phyloP scores from a whole-genome alignment of 768 basidiomycete species.

The Trichaptum fuscoviolaceum region DNA sequence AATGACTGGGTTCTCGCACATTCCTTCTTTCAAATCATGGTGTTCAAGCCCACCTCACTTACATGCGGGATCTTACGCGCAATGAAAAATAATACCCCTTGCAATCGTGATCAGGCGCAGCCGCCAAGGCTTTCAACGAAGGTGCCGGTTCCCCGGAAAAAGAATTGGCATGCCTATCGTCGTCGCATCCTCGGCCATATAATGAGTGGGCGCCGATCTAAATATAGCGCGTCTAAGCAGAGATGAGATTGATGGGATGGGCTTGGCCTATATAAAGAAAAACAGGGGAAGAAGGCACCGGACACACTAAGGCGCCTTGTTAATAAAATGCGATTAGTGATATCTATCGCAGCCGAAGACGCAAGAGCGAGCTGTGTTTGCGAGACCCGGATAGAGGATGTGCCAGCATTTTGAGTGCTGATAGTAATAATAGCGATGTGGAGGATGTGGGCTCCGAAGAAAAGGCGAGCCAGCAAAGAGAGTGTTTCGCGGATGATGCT shows the following conservation, averaged over 20 bases:
- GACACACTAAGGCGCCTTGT: neutral
- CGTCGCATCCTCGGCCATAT: neutral
- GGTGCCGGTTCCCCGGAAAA: neutral
- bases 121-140: neutral
- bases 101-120: neutral
- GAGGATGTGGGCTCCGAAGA: neutral
- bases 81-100: too few species aligned
- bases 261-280: slow-evolving; percentile 1
- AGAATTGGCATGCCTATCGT: neutral
- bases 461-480: neutral
- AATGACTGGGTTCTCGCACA: neutral
- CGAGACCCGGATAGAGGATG: neutral
- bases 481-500: neutral
- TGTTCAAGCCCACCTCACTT: too few species aligned
- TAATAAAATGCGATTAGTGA: neutral
- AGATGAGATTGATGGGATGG: neutral
- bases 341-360: neutral
- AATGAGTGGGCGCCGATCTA: neutral
- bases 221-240: neutral
- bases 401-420: neutral
- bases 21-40: neutral
- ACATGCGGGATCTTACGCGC: too few species aligned
- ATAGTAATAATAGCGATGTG: too few species aligned
- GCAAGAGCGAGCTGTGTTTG: neutral
- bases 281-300: neutral